Evolutionary conservation across 176 grass and related monocot genomes (phyloP).

Genomic region (Zizania latifolia): DNA sequence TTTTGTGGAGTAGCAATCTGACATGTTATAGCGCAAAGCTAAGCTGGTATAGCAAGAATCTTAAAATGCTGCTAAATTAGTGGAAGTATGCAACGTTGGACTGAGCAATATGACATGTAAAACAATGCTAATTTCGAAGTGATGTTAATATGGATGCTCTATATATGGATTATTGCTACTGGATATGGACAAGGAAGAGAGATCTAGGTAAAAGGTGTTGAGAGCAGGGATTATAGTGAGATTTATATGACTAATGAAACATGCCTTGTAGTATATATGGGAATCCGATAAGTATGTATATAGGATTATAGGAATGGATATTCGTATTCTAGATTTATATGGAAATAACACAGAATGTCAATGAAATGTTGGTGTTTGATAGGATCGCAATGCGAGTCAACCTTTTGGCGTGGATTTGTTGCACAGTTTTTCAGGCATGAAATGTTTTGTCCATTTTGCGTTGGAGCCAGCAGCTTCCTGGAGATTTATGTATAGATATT

Average conservation of each 20-base stretch:
- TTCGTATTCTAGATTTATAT: no score
- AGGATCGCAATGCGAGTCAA: neutral
- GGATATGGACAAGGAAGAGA: neutral
- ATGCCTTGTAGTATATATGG: neutral
- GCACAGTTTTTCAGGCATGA: neutral
- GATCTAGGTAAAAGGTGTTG: neutral
- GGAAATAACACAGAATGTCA: no score
- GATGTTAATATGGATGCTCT: neutral
- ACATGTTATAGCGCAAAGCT: neutral
- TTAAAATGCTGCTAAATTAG: neutral
- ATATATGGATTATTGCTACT: no score
- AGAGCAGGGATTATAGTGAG: neutral
- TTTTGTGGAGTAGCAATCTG: neutral
- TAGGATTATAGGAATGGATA: no score
- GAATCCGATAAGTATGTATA: neutral
- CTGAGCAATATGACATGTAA: neutral
- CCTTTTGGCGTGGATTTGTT: neutral
- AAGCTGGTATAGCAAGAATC: no score
- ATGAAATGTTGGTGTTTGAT: neutral
- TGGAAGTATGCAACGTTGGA: neutral
- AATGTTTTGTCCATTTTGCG: neutral
- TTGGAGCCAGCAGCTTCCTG: neutral
- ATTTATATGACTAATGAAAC: neutral
- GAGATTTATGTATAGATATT: neutral
- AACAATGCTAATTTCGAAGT: neutral